These are phyloP conservation scores for Anthracocystis walkeri DNA, from an alignment of 1,284 basidiomycete species.

Conservation along the genomic window DNA sequence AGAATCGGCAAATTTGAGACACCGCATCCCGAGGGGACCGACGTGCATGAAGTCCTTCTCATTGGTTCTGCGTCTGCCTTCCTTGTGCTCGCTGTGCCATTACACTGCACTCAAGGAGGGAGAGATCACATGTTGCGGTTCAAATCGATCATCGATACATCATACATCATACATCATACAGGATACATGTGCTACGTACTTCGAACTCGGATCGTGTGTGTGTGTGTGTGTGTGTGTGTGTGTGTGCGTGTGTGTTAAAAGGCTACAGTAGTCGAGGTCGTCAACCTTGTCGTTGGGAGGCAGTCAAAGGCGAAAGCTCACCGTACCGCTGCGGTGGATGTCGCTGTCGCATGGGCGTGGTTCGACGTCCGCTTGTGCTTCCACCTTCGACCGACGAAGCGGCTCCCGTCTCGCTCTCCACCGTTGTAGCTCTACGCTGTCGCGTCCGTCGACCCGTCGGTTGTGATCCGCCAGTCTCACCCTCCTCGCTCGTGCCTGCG, in stretches of 20 bases:
- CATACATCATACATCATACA: no score
- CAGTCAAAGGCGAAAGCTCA: constrained; percentile 5
- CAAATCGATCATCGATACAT: constrained; percentile 7
- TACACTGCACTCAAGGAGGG: background rate
- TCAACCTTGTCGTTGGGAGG: constrained; percentile 1
- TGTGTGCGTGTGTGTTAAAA: no score
- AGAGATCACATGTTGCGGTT: background rate
- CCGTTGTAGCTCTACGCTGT: constrained; percentile 4
- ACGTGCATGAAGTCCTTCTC: constrained; percentile 16
- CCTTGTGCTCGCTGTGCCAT: background rate
- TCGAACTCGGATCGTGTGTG: no score
- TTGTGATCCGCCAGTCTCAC: background rate
- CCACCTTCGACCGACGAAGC: constrained; percentile 9
- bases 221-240: no score
- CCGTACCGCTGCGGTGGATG: constrained; percentile 28
- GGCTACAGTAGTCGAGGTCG: no score
- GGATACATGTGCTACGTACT: no score
- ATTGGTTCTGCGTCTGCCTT: background rate
- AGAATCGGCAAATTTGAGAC: constrained; percentile 24
- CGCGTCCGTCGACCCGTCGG: background rate
- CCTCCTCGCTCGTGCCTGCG: background rate
- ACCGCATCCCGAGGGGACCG: constrained; percentile 34
- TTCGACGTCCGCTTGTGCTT: constrained; percentile 11
- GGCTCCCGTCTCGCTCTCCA: constrained; percentile 8
- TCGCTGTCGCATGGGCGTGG: constrained; percentile 23